Evolutionary conservation across 148 eudicot genomes (phyloP), one percentile per base, ranked within the genome.

Genomic region (Selenicereus undatus): DNA sequence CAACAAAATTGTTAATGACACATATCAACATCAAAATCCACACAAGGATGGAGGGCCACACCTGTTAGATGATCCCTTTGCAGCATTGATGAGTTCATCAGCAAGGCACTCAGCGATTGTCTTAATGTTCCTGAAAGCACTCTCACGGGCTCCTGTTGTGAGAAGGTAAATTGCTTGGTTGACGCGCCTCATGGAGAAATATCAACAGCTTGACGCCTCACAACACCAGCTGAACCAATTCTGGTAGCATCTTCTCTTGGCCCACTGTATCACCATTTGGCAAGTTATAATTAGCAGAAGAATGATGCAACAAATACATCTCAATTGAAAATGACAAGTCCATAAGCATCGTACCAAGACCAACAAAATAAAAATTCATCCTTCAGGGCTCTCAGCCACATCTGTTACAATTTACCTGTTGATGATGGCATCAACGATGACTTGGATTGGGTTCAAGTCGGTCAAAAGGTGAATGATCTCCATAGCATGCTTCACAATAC

Each of bases 191-290:
- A 30, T 1, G 86, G 86, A 78, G 86, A 84, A 60, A 84, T 84
- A 81, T 84, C 86, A 77, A 84, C 86, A 68, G 86, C 86, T 45
- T 84, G 86, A 84, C 86, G 86, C 52, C 86, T 84, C 72, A 84
- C 86, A 54, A 84, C 86, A 84, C 86, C 86, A 74, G 86, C 86
- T 11, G 86, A 84, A 24, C 86, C 86, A 65, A 84, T 84, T 68
- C 86, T 81, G 54, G 86, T 84, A 26, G 86, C 86, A 84, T 84
- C 86, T 78, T 84, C 86, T 30, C 86, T 77, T 14, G 86, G 86
- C 4, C 86, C 86, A 74, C 86, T 84, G 71, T 35, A 50, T 22
- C 8, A 72, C 52, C 5, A 42, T 27, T 69, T 52, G 2, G 35
- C 24, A 16, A 22, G 6, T 32, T 29, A n/a, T 11, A 11, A 30